phyloP scores from a whole-genome alignment of 1,139 yeast species.

The Kodamaea suecica region DNA sequence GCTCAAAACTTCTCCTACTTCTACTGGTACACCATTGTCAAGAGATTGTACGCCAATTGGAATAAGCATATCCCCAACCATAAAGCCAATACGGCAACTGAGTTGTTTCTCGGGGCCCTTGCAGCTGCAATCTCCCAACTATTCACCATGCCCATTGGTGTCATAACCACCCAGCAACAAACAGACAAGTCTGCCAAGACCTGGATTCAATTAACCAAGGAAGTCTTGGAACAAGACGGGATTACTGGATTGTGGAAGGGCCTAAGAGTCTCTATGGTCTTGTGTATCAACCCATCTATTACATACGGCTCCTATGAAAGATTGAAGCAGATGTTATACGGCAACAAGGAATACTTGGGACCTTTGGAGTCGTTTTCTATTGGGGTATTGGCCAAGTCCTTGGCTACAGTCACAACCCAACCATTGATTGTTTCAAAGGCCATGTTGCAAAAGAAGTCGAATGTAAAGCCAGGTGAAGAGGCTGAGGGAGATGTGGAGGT shows the following conservation, averaged over 20 bases:
- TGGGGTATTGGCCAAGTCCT: conserved; percentile 76
- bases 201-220: conserved; percentile 48
- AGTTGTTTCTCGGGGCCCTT: conserved; percentile 73
- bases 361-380: conserved; percentile 69
- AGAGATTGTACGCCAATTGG: conserved; percentile 52
- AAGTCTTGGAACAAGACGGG: conserved; percentile 66
- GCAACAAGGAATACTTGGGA: conserved; percentile 44
- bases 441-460: conserved; percentile 60
- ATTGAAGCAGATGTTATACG: conserved; percentile 54
- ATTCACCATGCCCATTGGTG: conserved; percentile 80
- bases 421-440: conserved; percentile 85
- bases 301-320: conserved; percentile 83
- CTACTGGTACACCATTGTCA: conserved; percentile 79
- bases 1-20: conserved; percentile 82
- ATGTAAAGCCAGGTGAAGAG: conserved; percentile 19
- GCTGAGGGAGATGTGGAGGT: conserved; percentile 30
- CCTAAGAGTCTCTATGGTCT: conserved; percentile 72
- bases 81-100: conserved; percentile 59
- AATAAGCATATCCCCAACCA: conserved; percentile 38
- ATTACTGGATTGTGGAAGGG: conserved; percentile 80
- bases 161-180: conserved; percentile 82
- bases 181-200: conserved; percentile 47
- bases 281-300: conserved; percentile 82
- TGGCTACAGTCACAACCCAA: conserved; percentile 80
- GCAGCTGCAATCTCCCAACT: conserved; percentile 86